Evolutionary conservation across 331 rosid species (phyloP).

Genomic region (Pyrus hybrid): DNA sequence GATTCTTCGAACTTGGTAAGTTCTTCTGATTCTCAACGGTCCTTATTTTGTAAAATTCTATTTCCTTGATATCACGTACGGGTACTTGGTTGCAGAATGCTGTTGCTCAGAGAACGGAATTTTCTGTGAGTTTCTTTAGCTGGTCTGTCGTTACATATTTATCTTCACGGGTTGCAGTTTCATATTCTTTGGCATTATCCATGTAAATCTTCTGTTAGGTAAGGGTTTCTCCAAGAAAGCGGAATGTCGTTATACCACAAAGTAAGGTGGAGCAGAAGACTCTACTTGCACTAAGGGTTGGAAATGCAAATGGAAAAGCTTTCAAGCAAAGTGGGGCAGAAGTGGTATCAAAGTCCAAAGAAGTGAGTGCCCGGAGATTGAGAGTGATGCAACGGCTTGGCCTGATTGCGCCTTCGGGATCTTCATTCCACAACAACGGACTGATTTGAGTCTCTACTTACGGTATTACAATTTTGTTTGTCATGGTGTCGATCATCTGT

Average conservation of each 20-base stretch:
- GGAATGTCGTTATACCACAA: background rate
- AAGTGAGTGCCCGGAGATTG: constrained; percentile 44
- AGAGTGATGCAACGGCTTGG: constrained; percentile 73
- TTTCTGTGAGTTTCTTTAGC: background rate
- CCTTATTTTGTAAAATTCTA: background rate
- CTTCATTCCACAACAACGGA: constrained; percentile 37
- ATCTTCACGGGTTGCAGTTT: background rate
- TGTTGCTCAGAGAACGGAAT: background rate
- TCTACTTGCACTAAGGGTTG: background rate
- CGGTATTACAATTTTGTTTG: background rate
- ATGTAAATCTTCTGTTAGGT: background rate
- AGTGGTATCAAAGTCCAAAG: constrained; percentile 3
- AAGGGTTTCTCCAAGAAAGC: background rate
- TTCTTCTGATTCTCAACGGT: background rate
- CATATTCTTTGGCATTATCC: background rate
- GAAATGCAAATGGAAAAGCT: background rate
- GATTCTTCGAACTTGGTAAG: constrained; percentile 2
- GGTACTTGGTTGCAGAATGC: background rate
- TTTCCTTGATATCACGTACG: background rate
- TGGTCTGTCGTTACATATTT: background rate
- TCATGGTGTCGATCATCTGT: background rate
- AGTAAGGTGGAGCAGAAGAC: background rate
- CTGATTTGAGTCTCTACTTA: background rate
- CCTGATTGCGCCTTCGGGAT: constrained; percentile 63
- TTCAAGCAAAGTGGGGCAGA: background rate